Percentiles rank a stretch among this genome's conserved stretches.
phyloP scores from a whole-genome alignment of 768 basidiomycete genomes.

The Psilocybe cubensis region DNA sequence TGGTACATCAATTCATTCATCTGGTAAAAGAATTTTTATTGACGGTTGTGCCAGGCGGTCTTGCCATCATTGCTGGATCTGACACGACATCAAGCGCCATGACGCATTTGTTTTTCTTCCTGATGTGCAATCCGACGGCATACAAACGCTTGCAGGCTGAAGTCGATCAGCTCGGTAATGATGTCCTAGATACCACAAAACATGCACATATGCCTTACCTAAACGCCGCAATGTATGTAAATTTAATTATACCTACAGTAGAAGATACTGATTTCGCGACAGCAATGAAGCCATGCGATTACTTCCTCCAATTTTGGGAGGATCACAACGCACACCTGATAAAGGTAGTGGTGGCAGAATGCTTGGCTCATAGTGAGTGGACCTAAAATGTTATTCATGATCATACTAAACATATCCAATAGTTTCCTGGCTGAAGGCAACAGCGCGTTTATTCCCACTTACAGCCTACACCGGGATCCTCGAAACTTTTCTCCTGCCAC shows the following conservation, averaged over 20 bases:
- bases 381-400: neutral
- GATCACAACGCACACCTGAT: slow-evolving; percentile 34
- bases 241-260: neutral
- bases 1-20: slow-evolving; percentile 25
- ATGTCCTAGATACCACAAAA: slow-evolving; percentile 23
- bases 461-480: slow-evolving; percentile 37
- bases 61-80: slow-evolving; percentile 34
- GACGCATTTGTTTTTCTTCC: slow-evolving; percentile 28
- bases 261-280: neutral
- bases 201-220: slow-evolving; percentile 32
- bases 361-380: slow-evolving; percentile 29
- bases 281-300: slow-evolving; percentile 43
- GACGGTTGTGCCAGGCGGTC: slow-evolving; percentile 11
- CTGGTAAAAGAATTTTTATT: neutral
- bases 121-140: slow-evolving; percentile 27
- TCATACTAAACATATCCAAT: neutral
- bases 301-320: slow-evolving; percentile 36
- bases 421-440: slow-evolving; percentile 43
- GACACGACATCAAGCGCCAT: slow-evolving; percentile 34
- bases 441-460: slow-evolving; percentile 37
- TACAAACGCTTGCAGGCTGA: slow-evolving; percentile 31
- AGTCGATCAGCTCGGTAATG: slow-evolving; percentile 26
- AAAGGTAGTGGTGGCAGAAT: slow-evolving; percentile 33
- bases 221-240: slow-evolving; percentile 36
- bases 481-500: slow-evolving; percentile 40